Evolutionary conservation across 139 green algal genomes (phyloP), one percentile per base, ranked within the genome.

Genomic region (Mychonastes homosphaera): DNA sequence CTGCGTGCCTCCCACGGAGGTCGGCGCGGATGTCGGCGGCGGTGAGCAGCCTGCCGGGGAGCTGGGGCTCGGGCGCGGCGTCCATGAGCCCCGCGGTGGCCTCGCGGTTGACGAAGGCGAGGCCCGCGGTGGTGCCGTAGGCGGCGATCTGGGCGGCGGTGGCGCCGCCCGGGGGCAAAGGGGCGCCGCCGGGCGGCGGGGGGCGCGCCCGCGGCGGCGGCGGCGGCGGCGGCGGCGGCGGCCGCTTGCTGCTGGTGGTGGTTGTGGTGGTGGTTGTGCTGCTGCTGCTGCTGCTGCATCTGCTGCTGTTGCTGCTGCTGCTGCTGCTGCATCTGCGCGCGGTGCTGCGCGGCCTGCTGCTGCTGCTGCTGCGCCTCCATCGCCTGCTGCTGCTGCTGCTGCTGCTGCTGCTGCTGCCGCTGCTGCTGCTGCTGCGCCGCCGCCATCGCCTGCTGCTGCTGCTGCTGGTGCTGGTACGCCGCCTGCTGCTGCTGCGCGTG

Each of bases 1-100:
- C 86, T 3, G 83, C 84, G 33, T 81, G 78, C 21, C 77, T 67
- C 8, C 85, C 81, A 53, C 78, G 61, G 35, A 94, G 68, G 1
- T 65, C 58, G 1, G 66, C 53, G 1, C n/a, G 67, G 43, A 94
- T 85, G 62, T 92, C 86, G 6, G 65, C 50, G 1, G 69, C 19
- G 7, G 62, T 78, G 15, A 92, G 58, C 40, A 78, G 58, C 18
- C 78, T 67, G 19, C 79, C 72, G 0, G 58, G 59, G 3, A 72
- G 70, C 67, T 79, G 75, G 13, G 75, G 75, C 53, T 66, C 39
- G 16, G 64, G 54, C 13, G 69, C 65, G 2, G 60, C 45, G n/a
- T 76, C 48, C 28, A 58, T 33, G 8, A 83, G 55, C 8, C 64
- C 63, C 1, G 60, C 21, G 4, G 59, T 26, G 50, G 46, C 16